phyloP scores from a whole-genome alignment of 805 yeast species.

The Kodamaea kakaduensis region DNA sequence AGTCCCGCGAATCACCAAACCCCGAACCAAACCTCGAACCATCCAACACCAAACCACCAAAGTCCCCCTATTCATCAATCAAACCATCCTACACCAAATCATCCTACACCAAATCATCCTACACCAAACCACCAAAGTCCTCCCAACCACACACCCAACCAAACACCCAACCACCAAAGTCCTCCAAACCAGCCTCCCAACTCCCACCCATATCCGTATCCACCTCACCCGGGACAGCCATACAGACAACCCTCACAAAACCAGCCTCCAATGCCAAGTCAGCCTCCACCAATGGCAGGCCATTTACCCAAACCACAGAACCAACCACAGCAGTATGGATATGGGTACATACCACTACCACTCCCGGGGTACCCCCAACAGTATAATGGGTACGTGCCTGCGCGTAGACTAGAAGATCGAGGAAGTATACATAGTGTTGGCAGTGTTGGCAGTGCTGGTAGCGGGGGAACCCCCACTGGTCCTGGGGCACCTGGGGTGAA shows the following conservation, averaged over 20 bases:
- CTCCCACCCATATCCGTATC: constrained; percentile 1
- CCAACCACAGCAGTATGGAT: constrained; percentile 1
- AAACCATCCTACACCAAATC: constrained; percentile 1
- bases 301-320: constrained; percentile 4
- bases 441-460: neutral
- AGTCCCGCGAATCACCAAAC: neutral
- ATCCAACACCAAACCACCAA: constrained; percentile 4
- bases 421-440: neutral
- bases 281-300: constrained; percentile 6
- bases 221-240: neutral
- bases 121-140: neutral
- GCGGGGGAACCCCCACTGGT: too few relatives aligned
- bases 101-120: too few relatives aligned
- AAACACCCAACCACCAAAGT: neutral
- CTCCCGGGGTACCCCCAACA: neutral
- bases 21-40: neutral
- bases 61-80: neutral
- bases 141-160: constrained; percentile 2
- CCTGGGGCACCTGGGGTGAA: too few relatives aligned
- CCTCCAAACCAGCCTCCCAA: neutral
- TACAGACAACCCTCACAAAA: constrained; percentile 3
- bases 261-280: constrained; percentile 9
- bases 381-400: neutral
- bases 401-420: too few relatives aligned
- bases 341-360: constrained; percentile 1